Evolutionary conservation across 148 eudicot species (phyloP).

Genomic region (Diospyros lotus): DNA sequence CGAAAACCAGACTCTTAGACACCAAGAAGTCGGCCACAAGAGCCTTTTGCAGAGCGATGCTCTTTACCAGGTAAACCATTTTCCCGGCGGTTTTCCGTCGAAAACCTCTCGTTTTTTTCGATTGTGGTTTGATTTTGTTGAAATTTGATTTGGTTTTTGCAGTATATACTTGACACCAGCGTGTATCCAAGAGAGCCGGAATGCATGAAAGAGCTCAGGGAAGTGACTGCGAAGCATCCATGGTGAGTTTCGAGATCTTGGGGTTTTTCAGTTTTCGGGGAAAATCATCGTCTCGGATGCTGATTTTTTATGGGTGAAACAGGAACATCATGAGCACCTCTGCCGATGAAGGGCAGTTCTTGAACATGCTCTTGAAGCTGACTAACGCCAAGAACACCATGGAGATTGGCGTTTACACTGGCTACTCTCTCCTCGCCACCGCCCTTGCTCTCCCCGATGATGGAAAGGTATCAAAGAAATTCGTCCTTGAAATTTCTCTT

Average conservation of each 20-base stretch:
- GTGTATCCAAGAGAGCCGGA: constrained; percentile 88
- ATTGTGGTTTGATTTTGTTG: neutral
- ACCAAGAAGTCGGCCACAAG: constrained; percentile 84
- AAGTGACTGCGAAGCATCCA: constrained; percentile 89
- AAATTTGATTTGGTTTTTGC: neutral
- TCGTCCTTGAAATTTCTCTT: too few relatives aligned
- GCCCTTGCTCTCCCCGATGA: constrained; percentile 91
- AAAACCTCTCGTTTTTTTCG: neutral
- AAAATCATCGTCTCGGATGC: neutral
- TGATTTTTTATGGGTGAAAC: constrained; percentile 8
- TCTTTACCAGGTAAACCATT: constrained; percentile 58
- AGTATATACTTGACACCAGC: constrained; percentile 93
- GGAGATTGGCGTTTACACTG: constrained; percentile 88
- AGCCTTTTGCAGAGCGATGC: constrained; percentile 87
- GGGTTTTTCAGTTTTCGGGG: too few relatives aligned
- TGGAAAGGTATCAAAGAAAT: constrained; percentile 46
- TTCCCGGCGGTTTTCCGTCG: neutral
- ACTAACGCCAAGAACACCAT: constrained; percentile 83
- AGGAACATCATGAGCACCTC: constrained; percentile 91
- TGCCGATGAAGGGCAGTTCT: constrained; percentile 86
- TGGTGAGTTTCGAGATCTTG: constrained; percentile 36
- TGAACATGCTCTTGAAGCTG: constrained; percentile 73
- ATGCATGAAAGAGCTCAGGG: constrained; percentile 85
- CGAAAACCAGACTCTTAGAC: constrained; percentile 21
- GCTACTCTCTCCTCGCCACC: constrained; percentile 92